phyloP scores from a whole-genome alignment of 1,284 basidiomycete species.

The Ganoderma sinense region DNA sequence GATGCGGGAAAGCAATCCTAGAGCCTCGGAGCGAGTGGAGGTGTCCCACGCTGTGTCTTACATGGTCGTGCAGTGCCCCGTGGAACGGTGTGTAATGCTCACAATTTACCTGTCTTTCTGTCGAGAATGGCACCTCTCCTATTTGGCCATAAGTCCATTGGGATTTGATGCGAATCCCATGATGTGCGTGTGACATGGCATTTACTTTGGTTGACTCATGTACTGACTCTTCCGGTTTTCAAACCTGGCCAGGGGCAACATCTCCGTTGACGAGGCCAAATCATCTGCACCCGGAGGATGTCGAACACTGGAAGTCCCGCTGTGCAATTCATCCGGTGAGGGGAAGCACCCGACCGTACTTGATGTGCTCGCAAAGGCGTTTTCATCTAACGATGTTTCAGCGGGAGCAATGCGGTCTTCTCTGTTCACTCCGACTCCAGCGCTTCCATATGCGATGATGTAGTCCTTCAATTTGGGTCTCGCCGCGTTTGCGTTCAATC shows the following conservation, averaged over 20 bases:
- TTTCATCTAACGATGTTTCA: background rate
- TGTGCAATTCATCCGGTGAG: background rate
- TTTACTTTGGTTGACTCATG: background rate
- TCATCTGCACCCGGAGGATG: background rate
- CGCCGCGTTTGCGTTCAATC: background rate
- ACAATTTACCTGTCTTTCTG: too few relatives aligned
- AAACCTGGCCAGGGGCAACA: background rate
- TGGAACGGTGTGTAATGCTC: too few relatives aligned
- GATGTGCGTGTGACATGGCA: background rate
- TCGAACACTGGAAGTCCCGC: background rate
- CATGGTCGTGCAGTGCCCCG: too few relatives aligned
- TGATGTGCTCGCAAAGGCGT: background rate
- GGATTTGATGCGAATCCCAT: too few relatives aligned
- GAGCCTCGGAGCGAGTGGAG: too few relatives aligned
- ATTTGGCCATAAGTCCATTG: too few relatives aligned
- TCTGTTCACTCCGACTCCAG: background rate
- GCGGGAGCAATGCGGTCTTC: background rate
- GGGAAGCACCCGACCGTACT: background rate
- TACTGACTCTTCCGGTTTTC: background rate
- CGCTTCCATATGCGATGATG: background rate
- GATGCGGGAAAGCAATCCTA: background rate
- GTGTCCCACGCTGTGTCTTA: too few relatives aligned
- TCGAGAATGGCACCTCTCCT: too few relatives aligned
- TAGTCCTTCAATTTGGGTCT: background rate
- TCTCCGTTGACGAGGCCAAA: background rate